These are phyloP conservation scores for Rhododendron kiyosumense DNA, from an alignment of 148 eudicot genomes.

Conservation along the genomic window DNA sequence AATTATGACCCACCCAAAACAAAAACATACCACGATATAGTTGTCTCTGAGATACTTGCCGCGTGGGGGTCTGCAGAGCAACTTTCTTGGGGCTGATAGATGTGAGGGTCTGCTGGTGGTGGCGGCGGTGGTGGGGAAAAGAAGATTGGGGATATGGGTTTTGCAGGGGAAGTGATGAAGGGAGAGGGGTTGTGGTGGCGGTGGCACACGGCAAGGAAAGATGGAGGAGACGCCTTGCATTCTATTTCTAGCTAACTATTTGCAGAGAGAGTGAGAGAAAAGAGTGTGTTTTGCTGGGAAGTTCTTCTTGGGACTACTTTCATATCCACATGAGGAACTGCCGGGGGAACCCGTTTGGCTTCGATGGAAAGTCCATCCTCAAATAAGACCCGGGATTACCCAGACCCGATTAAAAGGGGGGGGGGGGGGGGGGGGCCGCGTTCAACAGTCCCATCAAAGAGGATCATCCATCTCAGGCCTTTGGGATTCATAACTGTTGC, in stretches of 20 bases:
- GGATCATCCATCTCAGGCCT: accelerated
- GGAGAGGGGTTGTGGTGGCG: slow-evolving; percentile 10
- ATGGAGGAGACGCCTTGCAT: slow-evolving; percentile 38
- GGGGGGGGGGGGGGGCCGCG: too few species aligned
- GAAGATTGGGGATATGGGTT: slow-evolving; percentile 12
- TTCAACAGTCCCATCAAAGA: too few species aligned
- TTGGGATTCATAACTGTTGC: too few species aligned
- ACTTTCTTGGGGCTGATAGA: slow-evolving; percentile 32
- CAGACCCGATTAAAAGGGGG: background rate
- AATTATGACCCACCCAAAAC: too few species aligned
- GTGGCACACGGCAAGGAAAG: slow-evolving; percentile 14
- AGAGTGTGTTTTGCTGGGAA: background rate
- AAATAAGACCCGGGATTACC: background rate
- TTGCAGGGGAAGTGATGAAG: slow-evolving; percentile 12
- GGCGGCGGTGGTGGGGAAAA: slow-evolving; percentile 25
- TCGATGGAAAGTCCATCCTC: background rate
- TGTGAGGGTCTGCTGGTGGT: slow-evolving; percentile 4
- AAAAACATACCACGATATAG: slow-evolving; percentile 73
- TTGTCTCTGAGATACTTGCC: slow-evolving; percentile 73
- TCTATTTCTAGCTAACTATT: background rate
- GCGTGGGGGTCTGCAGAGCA: slow-evolving; percentile 53
- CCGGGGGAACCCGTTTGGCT: background rate
- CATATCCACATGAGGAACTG: background rate
- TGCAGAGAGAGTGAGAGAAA: background rate
- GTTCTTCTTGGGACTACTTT: background rate